Conservation (phyloP, 2,329 filamentous ascomycete species). For the Polytolypa hystricis region DNA sequence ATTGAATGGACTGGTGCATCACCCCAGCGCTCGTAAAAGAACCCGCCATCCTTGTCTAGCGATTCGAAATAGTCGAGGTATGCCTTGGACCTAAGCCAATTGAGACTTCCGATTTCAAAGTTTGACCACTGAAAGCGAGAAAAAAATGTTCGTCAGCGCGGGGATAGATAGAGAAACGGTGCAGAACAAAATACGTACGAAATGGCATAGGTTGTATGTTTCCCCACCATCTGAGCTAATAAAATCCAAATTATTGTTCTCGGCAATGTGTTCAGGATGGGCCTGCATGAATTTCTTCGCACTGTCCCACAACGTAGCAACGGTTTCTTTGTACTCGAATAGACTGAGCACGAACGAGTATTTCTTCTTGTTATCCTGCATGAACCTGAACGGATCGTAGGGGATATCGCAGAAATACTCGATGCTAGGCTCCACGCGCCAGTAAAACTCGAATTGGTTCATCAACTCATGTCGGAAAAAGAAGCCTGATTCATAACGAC, state of each 20-base stretch:
- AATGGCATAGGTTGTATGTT: conserved; percentile 94
- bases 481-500: conserved; percentile 96
- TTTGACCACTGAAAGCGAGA: conserved; percentile 73
- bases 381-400: conserved; percentile 93
- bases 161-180: background rate
- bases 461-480: conserved; percentile 94
- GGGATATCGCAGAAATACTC: conserved; percentile 93
- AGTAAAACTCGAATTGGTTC: conserved; percentile 98
- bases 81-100: conserved; percentile 81
- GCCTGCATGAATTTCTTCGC: conserved; percentile 87
- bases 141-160: background rate
- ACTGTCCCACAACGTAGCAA: conserved; percentile 90
- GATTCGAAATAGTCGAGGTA: conserved; percentile 87
- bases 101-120: conserved; percentile 88
- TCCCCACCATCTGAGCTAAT: conserved; percentile 84
- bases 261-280: conserved; percentile 75
- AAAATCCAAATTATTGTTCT: conserved; percentile 81
- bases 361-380: conserved; percentile 94
- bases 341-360: conserved; percentile 94
- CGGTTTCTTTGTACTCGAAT: conserved; percentile 94
- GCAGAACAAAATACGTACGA: conserved; percentile 49
- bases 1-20: conserved; percentile 98
- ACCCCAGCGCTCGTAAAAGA: conserved; percentile 98
- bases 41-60: conserved; percentile 83
- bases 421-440: conserved; percentile 95